Evolutionary conservation across 345 rosid genomes (phyloP), one percentile per base, ranked within the genome.

Genomic region (Eucalyptus cloeziana): DNA sequence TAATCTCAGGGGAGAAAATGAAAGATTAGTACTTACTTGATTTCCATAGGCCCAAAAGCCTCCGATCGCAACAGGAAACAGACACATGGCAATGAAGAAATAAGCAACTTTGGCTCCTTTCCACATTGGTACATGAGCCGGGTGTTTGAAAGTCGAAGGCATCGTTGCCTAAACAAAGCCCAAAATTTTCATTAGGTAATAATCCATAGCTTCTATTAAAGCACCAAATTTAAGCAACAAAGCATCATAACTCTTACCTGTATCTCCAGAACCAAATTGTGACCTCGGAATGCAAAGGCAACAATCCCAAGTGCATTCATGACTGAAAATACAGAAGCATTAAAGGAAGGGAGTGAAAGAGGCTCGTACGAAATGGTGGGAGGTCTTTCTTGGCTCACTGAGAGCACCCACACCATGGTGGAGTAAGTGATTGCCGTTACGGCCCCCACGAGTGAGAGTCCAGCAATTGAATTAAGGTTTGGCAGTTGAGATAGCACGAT

Each of bases 51-150:
- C 98, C 99, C 99, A 96, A 92, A 93, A 97, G 44, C 99, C 99
- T 91, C 99, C 99, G 16, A 97, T 97, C 83, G 98, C 96, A 89
- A 97, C 89, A 10, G 97, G 99, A 91, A 97, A 96, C 87, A 97
- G 86, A 92, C 99, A 97, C 94, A 95, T 67, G 43, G 98, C 99
- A 80, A 97, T 95, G 91, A 97, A 96, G 91, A 96, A 92, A 90
- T 95, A 97, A 24, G 99, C 96, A 87, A 96, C 97, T 92, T 97
- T 97, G 89, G 98, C 99, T 93, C 99, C 98, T 93, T 93, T 97
- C 99, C 99, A 96, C 99, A 96, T 97, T 27, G 99, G 99, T 52
- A 97, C 97, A 90, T 96, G 98, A 91, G 99, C 99, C 15, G 99
- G 99, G 90, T 96, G 99, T 94, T 97, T 97, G 89, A 96, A 95